phyloP scores from a whole-genome alignment of 176 grass and related monocot genomes.

The Carex kokanica region DNA sequence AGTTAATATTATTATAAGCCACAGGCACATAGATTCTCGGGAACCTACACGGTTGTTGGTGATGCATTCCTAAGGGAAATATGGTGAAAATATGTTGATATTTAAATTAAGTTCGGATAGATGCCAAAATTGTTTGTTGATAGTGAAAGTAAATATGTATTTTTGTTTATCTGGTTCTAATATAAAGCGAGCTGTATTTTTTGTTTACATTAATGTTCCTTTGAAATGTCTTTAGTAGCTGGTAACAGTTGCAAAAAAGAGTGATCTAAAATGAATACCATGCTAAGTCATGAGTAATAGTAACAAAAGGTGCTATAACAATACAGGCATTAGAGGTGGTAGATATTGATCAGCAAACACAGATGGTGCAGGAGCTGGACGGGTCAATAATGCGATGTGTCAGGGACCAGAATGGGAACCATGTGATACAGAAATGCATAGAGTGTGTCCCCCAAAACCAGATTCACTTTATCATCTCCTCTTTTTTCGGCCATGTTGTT shows the following conservation, averaged over 20 bases:
- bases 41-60: neutral
- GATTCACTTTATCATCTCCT: conserved; percentile 69
- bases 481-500: conserved; percentile 86
- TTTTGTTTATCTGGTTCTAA: neutral
- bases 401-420: conserved; percentile 96
- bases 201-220: neutral
- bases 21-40: neutral
- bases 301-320: conserved; percentile 21
- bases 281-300: neutral
- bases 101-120: neutral
- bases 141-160: neutral
- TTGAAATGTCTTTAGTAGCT: neutral
- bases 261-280: neutral
- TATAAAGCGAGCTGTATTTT: neutral
- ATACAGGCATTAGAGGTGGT: conserved; percentile 92
- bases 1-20: neutral
- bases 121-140: neutral
- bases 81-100: neutral
- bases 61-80: neutral
- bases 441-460: conserved; percentile 82
- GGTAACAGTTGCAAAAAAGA: neutral
- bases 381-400: conserved; percentile 84
- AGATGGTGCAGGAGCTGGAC: conserved; percentile 83
- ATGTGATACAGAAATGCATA: conserved; percentile 98
- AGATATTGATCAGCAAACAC: conserved; percentile 75